Conservation (phyloP, 1,284 basidiomycete genomes). For the Moesziomyces globuligerus region DNA sequence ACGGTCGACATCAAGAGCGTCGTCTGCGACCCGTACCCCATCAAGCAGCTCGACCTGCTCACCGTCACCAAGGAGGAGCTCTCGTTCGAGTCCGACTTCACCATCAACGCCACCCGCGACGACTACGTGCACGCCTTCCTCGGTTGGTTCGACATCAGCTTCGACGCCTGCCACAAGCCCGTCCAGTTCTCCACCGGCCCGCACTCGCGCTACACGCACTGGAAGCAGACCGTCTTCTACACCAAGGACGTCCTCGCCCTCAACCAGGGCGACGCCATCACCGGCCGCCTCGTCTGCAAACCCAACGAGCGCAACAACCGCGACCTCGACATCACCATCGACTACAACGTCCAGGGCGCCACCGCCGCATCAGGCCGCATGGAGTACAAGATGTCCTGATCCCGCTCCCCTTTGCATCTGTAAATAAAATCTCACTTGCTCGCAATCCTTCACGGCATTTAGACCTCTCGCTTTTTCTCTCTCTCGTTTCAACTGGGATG, state of each 20-base stretch:
- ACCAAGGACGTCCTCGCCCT: conserved; percentile 63
- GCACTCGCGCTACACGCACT: conserved; percentile 67
- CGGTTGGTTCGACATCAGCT: conserved; percentile 98
- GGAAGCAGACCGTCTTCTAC: conserved; percentile 68
- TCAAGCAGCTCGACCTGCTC: conserved; percentile 78
- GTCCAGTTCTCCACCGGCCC: conserved; percentile 72
- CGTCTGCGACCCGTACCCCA: conserved; percentile 65
- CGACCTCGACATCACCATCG: conserved; percentile 64
- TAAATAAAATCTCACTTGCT: background rate
- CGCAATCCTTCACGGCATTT: background rate
- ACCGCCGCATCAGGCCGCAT: conserved; percentile 47
- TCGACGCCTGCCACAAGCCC: conserved; percentile 95
- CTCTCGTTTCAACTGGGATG: background rate
- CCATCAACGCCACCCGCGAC: conserved; percentile 83
- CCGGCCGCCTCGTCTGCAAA: conserved; percentile 55
- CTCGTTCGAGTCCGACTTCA: conserved; percentile 83
- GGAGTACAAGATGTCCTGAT: conserved; percentile 65
- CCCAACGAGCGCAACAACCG: conserved; percentile 65
- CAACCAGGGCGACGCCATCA: conserved; percentile 58
- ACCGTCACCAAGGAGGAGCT: conserved; percentile 96
- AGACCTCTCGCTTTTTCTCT: conserved; percentile 2
- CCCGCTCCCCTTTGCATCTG: background rate
- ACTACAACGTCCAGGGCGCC: conserved; percentile 56
- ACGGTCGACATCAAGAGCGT: conserved; percentile 74
- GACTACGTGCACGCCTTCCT: conserved; percentile 98